These are phyloP conservation scores for Cyclanthera cordifolia DNA, from an alignment of 306 rosid species.

Conservation along the genomic window DNA sequence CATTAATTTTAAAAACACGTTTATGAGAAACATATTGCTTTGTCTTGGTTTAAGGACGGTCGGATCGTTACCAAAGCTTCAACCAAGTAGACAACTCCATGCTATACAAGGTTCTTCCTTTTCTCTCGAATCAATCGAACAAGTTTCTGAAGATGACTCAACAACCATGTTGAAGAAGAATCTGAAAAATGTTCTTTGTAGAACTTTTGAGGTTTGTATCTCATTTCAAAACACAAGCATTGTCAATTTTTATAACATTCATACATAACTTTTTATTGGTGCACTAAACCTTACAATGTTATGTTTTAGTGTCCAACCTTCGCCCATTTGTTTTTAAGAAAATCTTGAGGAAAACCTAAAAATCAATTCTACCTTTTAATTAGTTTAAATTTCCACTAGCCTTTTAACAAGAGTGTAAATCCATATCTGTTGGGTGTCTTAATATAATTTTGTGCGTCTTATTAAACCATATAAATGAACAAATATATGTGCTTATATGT, in stretches of 20 bases:
- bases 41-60: background rate
- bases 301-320: background rate
- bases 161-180: background rate
- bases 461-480: too few relatives aligned
- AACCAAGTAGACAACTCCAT: background rate
- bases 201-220: conserved; percentile 1
- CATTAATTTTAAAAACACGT: too few relatives aligned
- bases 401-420: background rate
- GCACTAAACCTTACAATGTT: background rate
- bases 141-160: background rate
- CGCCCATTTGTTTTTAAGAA: background rate
- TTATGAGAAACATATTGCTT: background rate
- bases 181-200: background rate
- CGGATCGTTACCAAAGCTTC: background rate
- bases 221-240: too few relatives aligned
- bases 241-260: too few relatives aligned
- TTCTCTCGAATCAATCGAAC: background rate
- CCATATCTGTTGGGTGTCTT: too few relatives aligned
- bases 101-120: background rate
- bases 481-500: too few relatives aligned
- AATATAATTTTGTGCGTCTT: too few relatives aligned
- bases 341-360: too few relatives aligned
- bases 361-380: too few relatives aligned
- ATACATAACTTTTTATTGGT: too few relatives aligned
- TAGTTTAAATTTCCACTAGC: background rate